Evolutionary conservation across 2,329 filamentous ascomycete species (phyloP), one percentile per base, ranked within the genome.

Genomic region (Blumeria graminis): DNA sequence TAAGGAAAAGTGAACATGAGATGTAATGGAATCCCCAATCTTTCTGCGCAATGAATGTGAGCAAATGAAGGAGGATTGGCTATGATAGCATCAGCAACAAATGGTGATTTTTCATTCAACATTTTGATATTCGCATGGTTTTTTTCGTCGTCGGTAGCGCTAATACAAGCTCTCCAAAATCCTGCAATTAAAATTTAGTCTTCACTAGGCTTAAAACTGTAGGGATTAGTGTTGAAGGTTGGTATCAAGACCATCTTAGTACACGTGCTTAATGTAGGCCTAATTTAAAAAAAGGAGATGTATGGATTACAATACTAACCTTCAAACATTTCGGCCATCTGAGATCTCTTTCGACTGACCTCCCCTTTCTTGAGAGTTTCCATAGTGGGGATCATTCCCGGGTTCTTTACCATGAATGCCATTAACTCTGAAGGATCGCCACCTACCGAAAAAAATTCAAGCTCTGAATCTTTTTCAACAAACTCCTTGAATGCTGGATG

Each of bases 1-100:
- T 86, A 89, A 0, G 85, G 85, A 57, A 89, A 83, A 58, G 88
- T 94, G 66, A 94, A 94, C 82, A 94, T 92, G 60, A 94, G 71
- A 65, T 89, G 84, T 1, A 90, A 67, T 0, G 86, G 86, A 18
- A 89, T 78, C 0, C 84, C 84, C 28, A 92, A 67, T 32, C 82
- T 79, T 67, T 92, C 84, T 0, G 86, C 86, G 60, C 84, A 87
- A 68, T 88, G 84, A 0, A 88, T 72, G 63, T 88, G 84, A 0
- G 82, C 83, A 66, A 89, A 86, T 60, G 77, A 82, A 0, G 84
- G 84, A 0, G 86, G 86, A 60, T 92, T 92, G 0, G 86, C 84
- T 58, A 92, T 90, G 62, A 92, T 90, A n/a, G 79, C 82, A 64
- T 92, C 81, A 0, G 81, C 81, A 14, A 85, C 71, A 62, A 85